phyloP scores from a whole-genome alignment of 306 rosid species.

The Cicer yamashitae region DNA sequence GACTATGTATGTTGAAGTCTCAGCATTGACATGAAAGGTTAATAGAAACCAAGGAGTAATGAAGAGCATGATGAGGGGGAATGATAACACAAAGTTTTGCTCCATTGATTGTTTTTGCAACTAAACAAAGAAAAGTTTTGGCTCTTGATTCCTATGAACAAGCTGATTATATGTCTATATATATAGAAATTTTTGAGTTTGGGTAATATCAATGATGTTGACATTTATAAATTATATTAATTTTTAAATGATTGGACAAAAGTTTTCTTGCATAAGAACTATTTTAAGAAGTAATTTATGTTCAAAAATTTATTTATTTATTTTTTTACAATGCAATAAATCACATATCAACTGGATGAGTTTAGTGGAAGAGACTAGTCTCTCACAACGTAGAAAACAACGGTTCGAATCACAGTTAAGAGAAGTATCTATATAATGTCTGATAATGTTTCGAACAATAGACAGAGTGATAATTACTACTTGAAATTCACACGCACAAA shows the following conservation, averaged over 20 bases:
- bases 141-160: neutral
- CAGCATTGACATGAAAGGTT: conserved; percentile 17
- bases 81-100: conserved; percentile 1
- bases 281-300: neutral
- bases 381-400: no score
- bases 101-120: conserved; percentile 26
- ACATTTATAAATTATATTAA: conserved; percentile 5
- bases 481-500: no score
- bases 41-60: conserved; percentile 29
- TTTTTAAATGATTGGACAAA: conserved; percentile 1
- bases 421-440: no score
- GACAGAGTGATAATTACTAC: no score
- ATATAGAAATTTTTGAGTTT: neutral
- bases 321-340: neutral
- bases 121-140: conserved; percentile 2
- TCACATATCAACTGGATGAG: neutral
- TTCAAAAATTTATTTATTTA: neutral
- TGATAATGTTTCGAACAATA: no score
- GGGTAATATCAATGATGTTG: conserved; percentile 31
- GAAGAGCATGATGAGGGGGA: conserved; percentile 10
- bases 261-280: neutral
- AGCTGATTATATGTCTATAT: conserved; percentile 22
- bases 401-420: rapidly evolving
- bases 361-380: no score
- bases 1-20: conserved; percentile 45